Evolutionary conservation across 192 early-diverging fungal species (phyloP), one percentile per base, ranked within the genome.

Genomic region (Linnemannia elongata): DNA sequence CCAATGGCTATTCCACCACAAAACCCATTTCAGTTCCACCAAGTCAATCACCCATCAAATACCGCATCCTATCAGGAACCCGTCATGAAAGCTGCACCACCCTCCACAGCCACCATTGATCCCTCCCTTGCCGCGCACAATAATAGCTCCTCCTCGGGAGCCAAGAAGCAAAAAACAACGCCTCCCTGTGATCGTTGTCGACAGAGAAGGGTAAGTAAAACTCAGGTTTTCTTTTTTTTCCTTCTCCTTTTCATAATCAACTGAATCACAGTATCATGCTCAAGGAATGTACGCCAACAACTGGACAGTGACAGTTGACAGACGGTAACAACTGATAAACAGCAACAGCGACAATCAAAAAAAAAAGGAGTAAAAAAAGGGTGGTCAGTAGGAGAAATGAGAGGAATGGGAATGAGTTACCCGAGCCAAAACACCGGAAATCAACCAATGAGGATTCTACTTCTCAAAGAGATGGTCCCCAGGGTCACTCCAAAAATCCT

Each of bases 141-240:
- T 39, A 75, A 38, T 9, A 57, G 30, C 66, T 6, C 52, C 3
- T 18, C 39, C 2, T 18, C 68, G 18, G 83, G 83, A 60, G 72
- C 75, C 35, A 85, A 85, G 44, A 85, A 85, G 36, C 83, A 85
- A 76, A 85, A 85, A 30, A 85, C 78, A 0, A 79, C 74, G 20
- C 83, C 78, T 12, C 83, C 83, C 52, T 85, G 83, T n/a, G 83
- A 85, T 80, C 77, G 83, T 12, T 85, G 83, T 57, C 78, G 83
- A 27, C 83, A 85, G 68, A 70, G 83, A 76, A 73, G 83, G 55
- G 83, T 85, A 85, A 76, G 83, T 24, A 66, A 55, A 27, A 6
- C 60, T 15, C 7, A 30, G 0, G 17, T 22, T 66, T 30, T 63
- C 27, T 22, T 27, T 60, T n/a, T 27, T 60, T 17, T 8, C 6